These are phyloP conservation scores for Bacidia rubella DNA, from an alignment of 495 filamentous ascomycete genomes.

Conservation along the genomic window DNA sequence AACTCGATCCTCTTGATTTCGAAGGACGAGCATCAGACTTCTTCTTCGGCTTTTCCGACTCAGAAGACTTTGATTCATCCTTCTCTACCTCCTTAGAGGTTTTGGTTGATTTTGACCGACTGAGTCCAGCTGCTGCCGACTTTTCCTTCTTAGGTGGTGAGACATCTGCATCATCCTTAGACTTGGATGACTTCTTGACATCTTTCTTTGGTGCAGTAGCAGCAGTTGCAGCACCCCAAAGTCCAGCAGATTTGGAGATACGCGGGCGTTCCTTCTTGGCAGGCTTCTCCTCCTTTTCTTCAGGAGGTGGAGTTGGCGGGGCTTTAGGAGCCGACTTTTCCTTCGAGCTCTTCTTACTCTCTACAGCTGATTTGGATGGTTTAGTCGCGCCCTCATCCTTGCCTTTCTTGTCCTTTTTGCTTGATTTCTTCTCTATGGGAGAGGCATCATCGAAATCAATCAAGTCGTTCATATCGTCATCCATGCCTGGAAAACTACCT, in stretches of 20 bases:
- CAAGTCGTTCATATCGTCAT: constrained; percentile 16
- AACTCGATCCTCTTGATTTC: constrained; percentile 16
- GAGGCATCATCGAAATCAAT: constrained; percentile 21
- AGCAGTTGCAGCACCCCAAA: constrained; percentile 50
- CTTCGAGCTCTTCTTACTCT: constrained; percentile 12
- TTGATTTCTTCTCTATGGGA: constrained; percentile 5
- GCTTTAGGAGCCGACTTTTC: constrained; percentile 18
- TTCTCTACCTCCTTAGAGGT: constrained; percentile 34
- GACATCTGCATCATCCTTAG: constrained; percentile 23
- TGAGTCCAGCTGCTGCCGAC: constrained; percentile 23
- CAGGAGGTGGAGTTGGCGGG: constrained; percentile 42
- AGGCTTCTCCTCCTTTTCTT: constrained; percentile 31
- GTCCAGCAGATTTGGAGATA: constrained; percentile 34
- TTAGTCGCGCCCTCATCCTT: too few relatives aligned
- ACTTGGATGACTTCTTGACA: constrained; percentile 29
- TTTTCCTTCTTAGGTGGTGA: constrained; percentile 18
- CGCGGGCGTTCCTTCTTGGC: constrained; percentile 47
- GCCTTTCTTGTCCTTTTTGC: constrained; percentile 3
- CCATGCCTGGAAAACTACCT: constrained; percentile 28
- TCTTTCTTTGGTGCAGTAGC: constrained; percentile 34
- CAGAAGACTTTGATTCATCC: constrained; percentile 38
- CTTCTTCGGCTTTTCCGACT: constrained; percentile 40
- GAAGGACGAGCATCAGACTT: constrained; percentile 22
- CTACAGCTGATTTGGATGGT: constrained; percentile 20
- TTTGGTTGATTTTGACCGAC: constrained; percentile 37